Base-by-base conservation (phyloP, 2,329 filamentous ascomycete species). In the Orbilia brochopaga region DNA sequence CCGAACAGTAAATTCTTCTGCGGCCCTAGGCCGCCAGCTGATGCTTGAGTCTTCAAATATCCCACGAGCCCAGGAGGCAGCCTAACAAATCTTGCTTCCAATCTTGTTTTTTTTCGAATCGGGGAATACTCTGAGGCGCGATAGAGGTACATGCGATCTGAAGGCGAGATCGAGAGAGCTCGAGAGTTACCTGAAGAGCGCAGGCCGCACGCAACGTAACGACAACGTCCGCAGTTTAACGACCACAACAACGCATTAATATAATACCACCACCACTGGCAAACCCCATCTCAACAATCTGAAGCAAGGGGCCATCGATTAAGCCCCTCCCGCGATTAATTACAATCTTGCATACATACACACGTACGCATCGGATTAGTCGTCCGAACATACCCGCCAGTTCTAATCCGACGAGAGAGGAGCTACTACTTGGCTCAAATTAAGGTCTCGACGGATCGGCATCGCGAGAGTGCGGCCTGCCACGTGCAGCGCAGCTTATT, bases 261-360 rank as follows among this genome's bases (percentile, higher is more conserved):
- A n/a, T n/a, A n/a, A n/a, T n/a, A n/a, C n/a, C n/a, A n/a, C n/a
- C 27, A 52, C 13, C 50, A 48, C 42, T 42, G 6, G 2, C 27
- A 53, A 11, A 46, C 13, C 24, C 15, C 30, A 32, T 32, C 52
- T 46, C 55, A 50, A 48, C 51, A 52, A 65, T 72, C 60, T 44
- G n/a, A 65, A 53, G 67, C 56, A 72, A 72, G 67, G 66, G 60
- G 58, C 27, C 46, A 53, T 52, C 23, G 23, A 32, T 23, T 48
- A 53, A 63, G 58, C 51, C 66, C 54, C 61, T 70, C 53, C 59
- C 54, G 40, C 58, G 46, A 55, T 64, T 54, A 30, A 42, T 59
- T 54, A 30, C 37, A 59, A 32, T 17, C 37, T 63, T 27, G 65
- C 46, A 32, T n/a, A n/a, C n/a, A n/a, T n/a, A n/a, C n/a, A n/a